A percentile compares a stretch with the other conserved stretches of the same genome.
Conservation (phyloP, 805 yeast species). For the Cyberlindnera lachancei region DNA sequence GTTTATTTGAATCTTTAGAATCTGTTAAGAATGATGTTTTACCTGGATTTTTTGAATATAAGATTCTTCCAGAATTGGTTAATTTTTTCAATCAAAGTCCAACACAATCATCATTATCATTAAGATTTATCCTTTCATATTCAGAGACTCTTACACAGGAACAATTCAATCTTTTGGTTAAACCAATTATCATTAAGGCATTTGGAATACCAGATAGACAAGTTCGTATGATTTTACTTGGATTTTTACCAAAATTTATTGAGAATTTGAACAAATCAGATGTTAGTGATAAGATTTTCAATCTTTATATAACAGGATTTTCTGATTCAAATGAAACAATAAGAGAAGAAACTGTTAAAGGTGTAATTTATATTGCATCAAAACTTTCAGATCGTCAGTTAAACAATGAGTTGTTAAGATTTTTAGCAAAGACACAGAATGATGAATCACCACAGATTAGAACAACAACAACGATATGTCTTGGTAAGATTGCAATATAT, state of each 20-base stretch:
- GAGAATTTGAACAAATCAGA: slow-evolving; percentile 46
- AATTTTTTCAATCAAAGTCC: slow-evolving; percentile 29
- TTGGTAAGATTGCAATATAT: slow-evolving; percentile 55
- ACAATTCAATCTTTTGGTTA: slow-evolving; percentile 35
- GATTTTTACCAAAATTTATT: slow-evolving; percentile 49
- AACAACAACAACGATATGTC: slow-evolving; percentile 64
- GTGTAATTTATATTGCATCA: slow-evolving; percentile 49
- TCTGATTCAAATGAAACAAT: slow-evolving; percentile 78
- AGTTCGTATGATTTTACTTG: slow-evolving; percentile 63
- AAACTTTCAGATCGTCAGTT: slow-evolving; percentile 71
- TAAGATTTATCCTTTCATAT: slow-evolving; percentile 25
- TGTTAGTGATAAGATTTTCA: slow-evolving; percentile 63
- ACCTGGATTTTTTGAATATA: slow-evolving; percentile 47
- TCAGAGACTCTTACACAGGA: slow-evolving; percentile 26
- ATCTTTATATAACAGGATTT: slow-evolving; percentile 69
- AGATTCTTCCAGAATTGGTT: slow-evolving; percentile 65
- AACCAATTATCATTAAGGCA: slow-evolving; percentile 57
- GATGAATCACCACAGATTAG: slow-evolving; percentile 73
- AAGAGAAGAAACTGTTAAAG: slow-evolving; percentile 70
- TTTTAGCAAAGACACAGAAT: slow-evolving; percentile 73
- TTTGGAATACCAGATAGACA: slow-evolving; percentile 70
- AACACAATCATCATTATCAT: slow-evolving; percentile 23
- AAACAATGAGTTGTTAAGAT: slow-evolving; percentile 76
- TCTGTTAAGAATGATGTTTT: slow-evolving; percentile 32
- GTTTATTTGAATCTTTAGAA: slow-evolving; percentile 32